A percentile compares a stretch with the other conserved stretches of the same genome.
phyloP scores from a whole-genome alignment of 2,329 filamentous ascomycete species.

The Davidsoniella eucalypti region DNA sequence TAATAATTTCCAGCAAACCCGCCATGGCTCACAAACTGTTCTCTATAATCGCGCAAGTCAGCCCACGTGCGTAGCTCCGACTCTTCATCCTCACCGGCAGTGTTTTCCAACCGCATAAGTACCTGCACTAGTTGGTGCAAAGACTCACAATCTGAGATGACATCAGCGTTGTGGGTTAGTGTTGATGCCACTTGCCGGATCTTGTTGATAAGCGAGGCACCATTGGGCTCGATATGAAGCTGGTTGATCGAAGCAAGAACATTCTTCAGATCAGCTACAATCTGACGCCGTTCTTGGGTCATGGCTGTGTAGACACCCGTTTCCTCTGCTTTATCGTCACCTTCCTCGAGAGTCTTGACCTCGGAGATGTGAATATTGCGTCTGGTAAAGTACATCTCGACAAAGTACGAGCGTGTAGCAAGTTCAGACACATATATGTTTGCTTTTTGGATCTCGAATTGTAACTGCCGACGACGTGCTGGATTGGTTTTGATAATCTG shows the following conservation, averaged over 20 bases:
- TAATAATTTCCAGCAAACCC: constrained; percentile 12
- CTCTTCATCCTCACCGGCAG: constrained; percentile 10
- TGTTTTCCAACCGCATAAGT: constrained; percentile 9
- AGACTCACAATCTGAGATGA: constrained; percentile 4
- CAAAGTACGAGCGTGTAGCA: constrained; percentile 66
- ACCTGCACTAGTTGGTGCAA: constrained; percentile 10
- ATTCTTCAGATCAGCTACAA: constrained; percentile 61
- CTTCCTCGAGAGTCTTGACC: constrained; percentile 21
- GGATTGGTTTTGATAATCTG: constrained; percentile 33
- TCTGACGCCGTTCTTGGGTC: constrained; percentile 60
- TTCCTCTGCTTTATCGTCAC: constrained; percentile 24
- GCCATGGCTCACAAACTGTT: constrained; percentile 12
- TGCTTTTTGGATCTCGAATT: constrained; percentile 82
- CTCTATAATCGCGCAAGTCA: constrained; percentile 9
- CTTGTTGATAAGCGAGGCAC: constrained; percentile 56
- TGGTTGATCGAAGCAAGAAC: constrained; percentile 65
- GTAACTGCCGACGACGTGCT: constrained; percentile 38
- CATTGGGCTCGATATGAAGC: constrained; percentile 65
- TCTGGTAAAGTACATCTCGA: constrained; percentile 71
- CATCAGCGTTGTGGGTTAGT: constrained; percentile 37
- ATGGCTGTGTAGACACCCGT: constrained; percentile 45
- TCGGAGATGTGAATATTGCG: constrained; percentile 42
- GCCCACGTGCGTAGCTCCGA: constrained; percentile 11
- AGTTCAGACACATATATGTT: constrained; percentile 76
- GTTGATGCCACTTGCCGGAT: constrained; percentile 73